These are phyloP conservation scores for Boletus pseudopeckii DNA, from an alignment of 768 basidiomycete genomes.

Conservation along the genomic window DNA sequence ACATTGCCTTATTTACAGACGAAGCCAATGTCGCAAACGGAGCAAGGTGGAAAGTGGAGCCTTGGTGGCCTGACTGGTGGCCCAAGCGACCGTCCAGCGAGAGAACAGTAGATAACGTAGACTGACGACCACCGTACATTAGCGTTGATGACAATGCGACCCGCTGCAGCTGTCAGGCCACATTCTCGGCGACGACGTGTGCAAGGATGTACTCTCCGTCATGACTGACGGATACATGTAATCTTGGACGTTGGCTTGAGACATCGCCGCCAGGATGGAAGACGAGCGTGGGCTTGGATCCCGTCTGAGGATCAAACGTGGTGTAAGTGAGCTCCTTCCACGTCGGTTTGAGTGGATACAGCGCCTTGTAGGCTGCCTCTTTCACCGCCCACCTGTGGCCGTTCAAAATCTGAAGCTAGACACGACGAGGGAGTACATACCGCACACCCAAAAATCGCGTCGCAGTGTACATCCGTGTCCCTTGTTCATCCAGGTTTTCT, in stretches of 20 bases:
- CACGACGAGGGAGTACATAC: constrained; percentile 34
- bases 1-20: constrained; percentile 19
- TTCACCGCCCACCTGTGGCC: constrained; percentile 72
- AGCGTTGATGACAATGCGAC: neutral
- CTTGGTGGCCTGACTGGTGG: constrained; percentile 72
- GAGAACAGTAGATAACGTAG: constrained; percentile 15
- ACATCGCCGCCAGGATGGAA: constrained; percentile 10
- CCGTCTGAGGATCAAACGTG: constrained; percentile 30
- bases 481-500: constrained; percentile 12
- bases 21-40: constrained; percentile 12
- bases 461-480: neutral
- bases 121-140: constrained; percentile 14
- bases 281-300: constrained; percentile 43
- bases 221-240: constrained; percentile 77
- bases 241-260: constrained; percentile 5
- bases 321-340: constrained; percentile 74
- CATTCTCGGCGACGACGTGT: constrained; percentile 57
- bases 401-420: neutral
- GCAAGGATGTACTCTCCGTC: constrained; percentile 77
- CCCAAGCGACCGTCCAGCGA: constrained; percentile 31
- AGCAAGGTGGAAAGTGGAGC: constrained; percentile 42
- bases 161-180: neutral
- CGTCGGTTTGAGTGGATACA: constrained; percentile 63
- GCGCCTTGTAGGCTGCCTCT: constrained; percentile 84
- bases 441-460: constrained; percentile 68